Evolutionary conservation across 768 basidiomycete genomes (phyloP).

Genomic region (Phaeotremella fagi): DNA sequence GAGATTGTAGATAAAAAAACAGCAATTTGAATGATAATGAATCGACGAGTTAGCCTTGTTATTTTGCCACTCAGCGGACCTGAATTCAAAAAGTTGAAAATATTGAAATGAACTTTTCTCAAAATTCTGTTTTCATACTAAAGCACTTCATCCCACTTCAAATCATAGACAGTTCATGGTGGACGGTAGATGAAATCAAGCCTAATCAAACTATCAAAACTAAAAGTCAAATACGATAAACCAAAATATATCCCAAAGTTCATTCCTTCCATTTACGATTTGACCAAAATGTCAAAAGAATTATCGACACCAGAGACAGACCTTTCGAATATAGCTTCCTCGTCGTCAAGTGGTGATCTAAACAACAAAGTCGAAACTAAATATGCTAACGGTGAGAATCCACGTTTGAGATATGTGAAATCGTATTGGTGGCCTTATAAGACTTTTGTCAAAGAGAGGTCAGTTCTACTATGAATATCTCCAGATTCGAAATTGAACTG

Average conservation of each 20-base stretch:
- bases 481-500: not conserved
- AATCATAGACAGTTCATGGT: too few species aligned
- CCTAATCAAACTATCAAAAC: not conserved
- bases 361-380: not conserved
- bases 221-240: not conserved
- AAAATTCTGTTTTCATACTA: too few species aligned
- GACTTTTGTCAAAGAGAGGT: conserved; percentile 81
- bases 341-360: not conserved
- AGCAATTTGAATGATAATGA: too few species aligned
- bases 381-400: conserved; percentile 46
- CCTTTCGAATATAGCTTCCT: not conserved
- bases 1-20: too few species aligned
- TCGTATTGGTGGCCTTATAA: conserved; percentile 90
- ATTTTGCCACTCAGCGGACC: too few species aligned
- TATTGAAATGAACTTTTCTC: too few species aligned
- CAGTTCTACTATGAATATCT: not conserved
- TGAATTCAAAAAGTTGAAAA: too few species aligned
- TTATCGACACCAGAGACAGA: not conserved
- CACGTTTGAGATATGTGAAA: conserved; percentile 68
- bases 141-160: too few species aligned
- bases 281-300: not conserved
- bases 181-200: not conserved
- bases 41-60: too few species aligned
- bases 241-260: not conserved
- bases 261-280: not conserved